Conservation (phyloP, 2,329 filamentous ascomycete genomes). For the Pestalotiopsis sp. region DNA sequence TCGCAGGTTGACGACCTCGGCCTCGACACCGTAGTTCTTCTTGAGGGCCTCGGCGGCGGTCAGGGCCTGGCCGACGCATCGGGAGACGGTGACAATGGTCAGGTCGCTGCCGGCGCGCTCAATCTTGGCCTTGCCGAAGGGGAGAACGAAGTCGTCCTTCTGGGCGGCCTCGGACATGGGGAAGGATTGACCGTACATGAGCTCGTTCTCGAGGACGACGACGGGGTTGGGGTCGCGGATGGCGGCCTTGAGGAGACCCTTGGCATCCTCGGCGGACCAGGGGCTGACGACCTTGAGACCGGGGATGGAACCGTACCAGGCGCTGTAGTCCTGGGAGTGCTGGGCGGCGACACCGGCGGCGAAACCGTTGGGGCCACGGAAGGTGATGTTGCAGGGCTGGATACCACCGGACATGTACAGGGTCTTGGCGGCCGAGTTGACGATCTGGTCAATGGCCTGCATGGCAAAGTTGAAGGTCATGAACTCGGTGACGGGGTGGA, state of each 20-base stretch:
- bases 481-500: conserved; percentile 97
- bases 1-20: conserved; percentile 96
- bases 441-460: conserved; percentile 99
- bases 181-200: conserved; percentile 91
- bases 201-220: conserved; percentile 85
- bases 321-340: conserved; percentile 98
- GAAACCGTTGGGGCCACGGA: conserved; percentile 98
- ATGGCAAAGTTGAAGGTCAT: conserved; percentile 99
- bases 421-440: conserved; percentile 98
- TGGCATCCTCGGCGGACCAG: conserved; percentile 97
- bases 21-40: conserved; percentile 94
- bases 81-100: conserved; percentile 92
- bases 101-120: conserved; percentile 95
- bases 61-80: conserved; percentile 91
- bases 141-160: conserved; percentile 94
- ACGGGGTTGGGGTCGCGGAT: conserved; percentile 99
- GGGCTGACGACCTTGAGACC: conserved; percentile 96
- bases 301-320: conserved; percentile 98
- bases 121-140: conserved; percentile 98
- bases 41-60: conserved; percentile 88
- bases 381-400: conserved; percentile 99
- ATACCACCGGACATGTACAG: conserved; percentile 99
- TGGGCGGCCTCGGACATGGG: conserved; percentile 97
- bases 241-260: conserved; percentile 95
- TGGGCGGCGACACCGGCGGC: conserved; percentile 93